Evolutionary conservation across 495 filamentous ascomycete genomes (phyloP).

Genomic region (Glonium stellatum): DNA sequence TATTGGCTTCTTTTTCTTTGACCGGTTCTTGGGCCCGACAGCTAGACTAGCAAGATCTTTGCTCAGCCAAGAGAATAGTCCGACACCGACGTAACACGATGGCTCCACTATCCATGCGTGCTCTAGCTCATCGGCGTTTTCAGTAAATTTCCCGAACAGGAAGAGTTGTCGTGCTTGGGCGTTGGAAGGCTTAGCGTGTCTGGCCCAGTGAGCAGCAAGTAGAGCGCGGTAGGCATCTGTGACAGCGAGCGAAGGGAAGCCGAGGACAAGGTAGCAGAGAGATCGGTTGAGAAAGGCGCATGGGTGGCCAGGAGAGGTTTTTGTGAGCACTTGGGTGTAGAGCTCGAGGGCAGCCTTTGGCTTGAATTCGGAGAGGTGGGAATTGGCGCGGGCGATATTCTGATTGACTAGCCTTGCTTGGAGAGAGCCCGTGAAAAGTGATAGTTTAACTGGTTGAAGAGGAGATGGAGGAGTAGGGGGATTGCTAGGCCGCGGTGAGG

Average conservation of each 20-base stretch:
- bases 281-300: conserved; percentile 34
- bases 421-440: conserved; percentile 6
- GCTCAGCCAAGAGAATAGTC: background rate
- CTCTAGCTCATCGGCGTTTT: background rate
- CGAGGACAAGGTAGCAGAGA: conserved; percentile 28
- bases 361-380: conserved; percentile 3
- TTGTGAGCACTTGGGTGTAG: conserved; percentile 29
- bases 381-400: conserved; percentile 17
- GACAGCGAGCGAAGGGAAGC: conserved; percentile 28
- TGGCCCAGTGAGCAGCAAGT: conserved; percentile 7
- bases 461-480: background rate
- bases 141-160: background rate
- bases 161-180: background rate
- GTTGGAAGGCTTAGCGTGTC: background rate
- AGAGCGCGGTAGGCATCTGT: conserved; percentile 30
- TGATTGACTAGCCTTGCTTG: conserved; percentile 9
- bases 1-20: background rate
- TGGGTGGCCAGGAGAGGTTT: conserved; percentile 26
- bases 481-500: background rate
- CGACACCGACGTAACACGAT: background rate
- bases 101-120: background rate
- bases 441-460: background rate
- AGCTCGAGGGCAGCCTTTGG: conserved; percentile 15
- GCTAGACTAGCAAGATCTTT: background rate
- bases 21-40: background rate